Evolutionary conservation across 768 basidiomycete species (phyloP), one percentile per base, ranked within the genome.

Genomic region (Nevesoporus exiguus): DNA sequence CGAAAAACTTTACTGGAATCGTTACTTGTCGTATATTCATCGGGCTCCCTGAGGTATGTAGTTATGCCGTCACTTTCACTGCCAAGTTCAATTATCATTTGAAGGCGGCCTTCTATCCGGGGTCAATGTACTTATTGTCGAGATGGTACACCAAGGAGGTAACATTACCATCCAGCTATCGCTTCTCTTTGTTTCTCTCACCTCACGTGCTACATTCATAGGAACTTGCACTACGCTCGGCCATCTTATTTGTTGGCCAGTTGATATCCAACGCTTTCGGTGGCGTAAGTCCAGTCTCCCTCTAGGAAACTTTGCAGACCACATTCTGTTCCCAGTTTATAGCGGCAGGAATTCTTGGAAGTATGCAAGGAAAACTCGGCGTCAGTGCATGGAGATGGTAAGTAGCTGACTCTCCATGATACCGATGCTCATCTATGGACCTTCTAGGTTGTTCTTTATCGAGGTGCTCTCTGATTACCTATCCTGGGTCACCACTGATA

Each of bases 351-450:
- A 85, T 90, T 49, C 75, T 92, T 17, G 72, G 75, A 1, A 77
- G 74, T 37, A 85, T 90, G 86, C 80, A 90, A 56, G 86, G 85
- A 3, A 76, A 74, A 49, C 72, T 79, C 5, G 87, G 86, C 3
- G 82, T 86, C 40, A 64, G 82, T 29, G 86, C 85, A 13, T 90
- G 88, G 87, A 64, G 84, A 74, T 90, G 82, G 84, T 83, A 58
- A 55, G 73, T 55, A 8, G 17, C 17, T 19, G 11, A 14, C 50
- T 21, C 40, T 25, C n/a, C n/a, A n/a, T n/a, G n/a, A n/a, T n/a
- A n/a, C n/a, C n/a, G n/a, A n/a, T n/a, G n/a, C 19, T 49, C 27
- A 53, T 30, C 17, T 17, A 25, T n/a, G n/a, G n/a, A n/a, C n/a
- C 13, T 2, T 34, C 33, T 11, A 34, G 33, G 33, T 34, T 34